phyloP scores from a whole-genome alignment of 148 eudicot genomes.

The Rhododendron molle region DNA sequence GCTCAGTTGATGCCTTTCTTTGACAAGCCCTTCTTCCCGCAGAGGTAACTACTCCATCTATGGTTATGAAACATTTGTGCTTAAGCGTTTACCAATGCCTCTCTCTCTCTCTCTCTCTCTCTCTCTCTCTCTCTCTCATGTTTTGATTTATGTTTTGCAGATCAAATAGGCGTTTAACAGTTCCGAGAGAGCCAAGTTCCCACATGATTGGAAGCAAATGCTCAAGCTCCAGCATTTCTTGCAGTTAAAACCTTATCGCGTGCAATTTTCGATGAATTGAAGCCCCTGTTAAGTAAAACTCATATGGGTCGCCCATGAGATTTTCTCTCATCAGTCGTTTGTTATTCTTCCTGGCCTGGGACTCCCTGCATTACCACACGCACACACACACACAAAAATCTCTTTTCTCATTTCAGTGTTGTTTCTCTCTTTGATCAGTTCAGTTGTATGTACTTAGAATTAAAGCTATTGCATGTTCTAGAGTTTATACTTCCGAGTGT shows the following conservation, averaged over 20 bases:
- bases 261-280: slow-evolving; percentile 18
- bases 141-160: slow-evolving; percentile 18
- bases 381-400: too few species aligned
- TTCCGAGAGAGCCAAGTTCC: slow-evolving; percentile 50
- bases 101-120: not conserved
- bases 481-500: not conserved
- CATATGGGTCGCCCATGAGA: not conserved
- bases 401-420: not conserved
- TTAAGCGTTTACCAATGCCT: not conserved
- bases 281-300: slow-evolving; percentile 9
- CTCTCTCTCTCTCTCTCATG: not conserved
- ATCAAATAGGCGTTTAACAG: slow-evolving; percentile 50
- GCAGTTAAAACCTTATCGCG: slow-evolving; percentile 15
- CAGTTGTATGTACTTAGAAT: not conserved
- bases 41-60: slow-evolving; percentile 34
- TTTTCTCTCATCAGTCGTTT: not conserved
- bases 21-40: slow-evolving; percentile 66
- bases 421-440: not conserved
- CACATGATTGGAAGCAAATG: slow-evolving; percentile 30
- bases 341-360: not conserved
- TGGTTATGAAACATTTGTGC: too few species aligned
- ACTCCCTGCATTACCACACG: too few species aligned
- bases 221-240: slow-evolving; percentile 27
- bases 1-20: slow-evolving; percentile 81
- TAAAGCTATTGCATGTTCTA: not conserved